Conservation (phyloP, 1,284 basidiomycete genomes). For the Cutaneotrichosporon dermatis region DNA sequence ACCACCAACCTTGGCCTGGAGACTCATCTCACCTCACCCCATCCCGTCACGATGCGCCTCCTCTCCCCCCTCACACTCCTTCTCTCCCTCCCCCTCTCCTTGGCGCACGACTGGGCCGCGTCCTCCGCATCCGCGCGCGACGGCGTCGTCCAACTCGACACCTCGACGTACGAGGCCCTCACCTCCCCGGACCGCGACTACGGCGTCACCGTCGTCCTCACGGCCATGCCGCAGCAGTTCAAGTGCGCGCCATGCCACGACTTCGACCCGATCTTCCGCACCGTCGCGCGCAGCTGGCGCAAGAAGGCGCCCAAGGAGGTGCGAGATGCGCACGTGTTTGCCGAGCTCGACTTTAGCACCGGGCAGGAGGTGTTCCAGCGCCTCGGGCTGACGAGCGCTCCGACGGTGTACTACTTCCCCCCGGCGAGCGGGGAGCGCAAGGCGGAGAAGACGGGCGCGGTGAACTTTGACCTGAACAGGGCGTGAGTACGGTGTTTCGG, state of each 20-base stretch:
- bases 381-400: conserved; percentile 66
- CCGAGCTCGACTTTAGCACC: conserved; percentile 78
- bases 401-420: conserved; percentile 72
- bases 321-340: conserved; percentile 81
- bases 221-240: conserved; percentile 71
- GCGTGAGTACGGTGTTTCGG: conserved; percentile 51
- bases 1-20: no score
- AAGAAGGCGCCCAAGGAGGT: conserved; percentile 57
- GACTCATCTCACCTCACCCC: no score
- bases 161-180: conserved; percentile 68
- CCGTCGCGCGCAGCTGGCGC: conserved; percentile 74
- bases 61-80: conserved; percentile 16
- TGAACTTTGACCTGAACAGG: conserved; percentile 69
- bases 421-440: conserved; percentile 66
- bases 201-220: conserved; percentile 78
- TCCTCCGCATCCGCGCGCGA: conserved; percentile 63
- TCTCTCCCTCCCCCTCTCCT: conserved; percentile 17
- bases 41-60: conserved; percentile 24
- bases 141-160: conserved; percentile 75
- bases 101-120: conserved; percentile 42
- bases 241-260: conserved; percentile 59
- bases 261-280: conserved; percentile 74
- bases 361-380: conserved; percentile 70
- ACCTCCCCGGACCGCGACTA: conserved; percentile 64
- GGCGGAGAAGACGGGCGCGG: conserved; percentile 54